phyloP scores from a whole-genome alignment of 208 protist species.

The Trypanosomatidae sp. region DNA sequence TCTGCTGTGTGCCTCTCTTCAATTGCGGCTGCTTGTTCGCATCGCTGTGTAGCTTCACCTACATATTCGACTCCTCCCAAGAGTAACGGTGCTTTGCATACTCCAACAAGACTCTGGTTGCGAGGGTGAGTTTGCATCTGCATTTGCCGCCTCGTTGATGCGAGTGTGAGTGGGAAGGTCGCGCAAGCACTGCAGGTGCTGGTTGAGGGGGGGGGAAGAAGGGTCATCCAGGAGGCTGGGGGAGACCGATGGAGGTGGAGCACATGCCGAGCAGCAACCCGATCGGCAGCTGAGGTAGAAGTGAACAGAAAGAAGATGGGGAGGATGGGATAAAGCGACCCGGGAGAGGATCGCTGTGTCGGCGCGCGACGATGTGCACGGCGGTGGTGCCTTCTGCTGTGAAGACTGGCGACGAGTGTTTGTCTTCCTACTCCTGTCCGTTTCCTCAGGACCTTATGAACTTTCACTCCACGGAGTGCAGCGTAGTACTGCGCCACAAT shows the following conservation, averaged over 20 bases:
- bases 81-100: neutral
- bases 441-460: neutral
- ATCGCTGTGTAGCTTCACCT: neutral
- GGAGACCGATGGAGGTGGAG: neutral
- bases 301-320: neutral
- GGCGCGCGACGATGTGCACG: neutral
- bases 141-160: neutral
- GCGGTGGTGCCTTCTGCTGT: neutral
- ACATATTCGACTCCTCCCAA: neutral
- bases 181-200: neutral
- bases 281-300: neutral
- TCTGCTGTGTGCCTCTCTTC: neutral
- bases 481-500: neutral
- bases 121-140: neutral
- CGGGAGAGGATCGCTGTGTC: neutral
- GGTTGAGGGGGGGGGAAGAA: neutral
- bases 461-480: neutral
- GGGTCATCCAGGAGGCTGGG: neutral
- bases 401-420: neutral
- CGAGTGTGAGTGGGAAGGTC: neutral
- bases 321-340: neutral
- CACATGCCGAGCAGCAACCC: neutral
- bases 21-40: neutral
- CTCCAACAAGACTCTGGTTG: neutral
- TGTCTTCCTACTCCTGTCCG: neutral